Base-by-base conservation (phyloP, 371 early-diverging fungal genomes). In the Mucor plumbeus region DNA sequence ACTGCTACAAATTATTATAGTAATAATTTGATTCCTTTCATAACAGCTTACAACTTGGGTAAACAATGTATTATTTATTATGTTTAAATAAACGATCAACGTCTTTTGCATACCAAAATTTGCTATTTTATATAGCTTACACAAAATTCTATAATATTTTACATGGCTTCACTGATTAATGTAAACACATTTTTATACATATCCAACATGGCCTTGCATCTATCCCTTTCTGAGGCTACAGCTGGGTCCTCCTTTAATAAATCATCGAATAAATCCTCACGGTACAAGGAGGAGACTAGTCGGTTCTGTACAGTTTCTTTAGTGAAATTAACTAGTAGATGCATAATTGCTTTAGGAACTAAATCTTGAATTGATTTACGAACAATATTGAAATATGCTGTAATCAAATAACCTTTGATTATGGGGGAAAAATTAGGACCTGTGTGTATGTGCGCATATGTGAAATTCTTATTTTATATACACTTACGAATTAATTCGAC, bases 341-440 rank as follows among this genome's bases (percentile, higher is more conserved):
- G 91, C 94, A 97, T 95, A 65, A 96, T 90, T 0, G 96, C 94
- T 73, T 97, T 97, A 11, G 97, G 97, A 5, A 97, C 95, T 66
- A 93, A 77, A 62, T 97, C 96, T 70, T 93, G 90, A 41, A 96
- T 89, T 11, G 89, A 86, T 76, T 92, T 92, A 67, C 94, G 87
- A 9, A 94, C 89, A 68, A 95, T 92, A 59, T 88, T 84, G 74
- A 96, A 94, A 78, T 97, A 95, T n/a, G 91, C 88, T 5, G 85
- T 80, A 48, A 94, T 92, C 61, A 94, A 78, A 2, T 88, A 87
- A 21, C 88, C 90, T 89, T 68, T 26, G 26, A 26, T 26, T 26
- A 26, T 26, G 1, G 36, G 10, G 44, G 36, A 47, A 54, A 48
- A 14, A 31, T 17, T 5, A 35, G n/a, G 3, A 3, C 26, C 26